These are phyloP conservation scores for Parathielavia appendiculata DNA, from an alignment of 495 filamentous ascomycete species.

Conservation along the genomic window DNA sequence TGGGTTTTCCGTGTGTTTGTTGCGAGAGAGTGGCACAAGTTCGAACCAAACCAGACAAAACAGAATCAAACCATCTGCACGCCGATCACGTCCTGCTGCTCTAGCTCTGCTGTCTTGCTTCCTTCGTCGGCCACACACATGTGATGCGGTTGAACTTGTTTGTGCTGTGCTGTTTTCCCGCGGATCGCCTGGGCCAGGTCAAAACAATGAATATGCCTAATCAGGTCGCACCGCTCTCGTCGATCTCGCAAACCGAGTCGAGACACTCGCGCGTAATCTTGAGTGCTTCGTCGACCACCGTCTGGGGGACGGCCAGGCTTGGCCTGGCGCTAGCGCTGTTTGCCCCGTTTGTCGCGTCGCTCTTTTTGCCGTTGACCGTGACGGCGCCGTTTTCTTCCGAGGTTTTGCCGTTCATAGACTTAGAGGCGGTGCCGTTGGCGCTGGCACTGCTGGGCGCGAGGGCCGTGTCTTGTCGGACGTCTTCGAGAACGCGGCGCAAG, in stretches of 20 bases:
- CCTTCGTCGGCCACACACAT: no score
- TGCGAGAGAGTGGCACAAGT: no score
- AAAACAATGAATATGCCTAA: not conserved
- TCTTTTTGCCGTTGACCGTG: conserved; percentile 21
- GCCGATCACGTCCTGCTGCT: no score
- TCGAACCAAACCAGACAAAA: no score
- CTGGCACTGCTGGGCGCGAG: conserved; percentile 24
- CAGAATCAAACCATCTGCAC: no score
- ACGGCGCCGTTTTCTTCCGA: not conserved
- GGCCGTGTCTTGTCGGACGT: conserved; percentile 47
- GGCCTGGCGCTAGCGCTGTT: conserved; percentile 3
- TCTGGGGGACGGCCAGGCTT: conserved; percentile 45
- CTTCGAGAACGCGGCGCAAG: conserved; percentile 48
- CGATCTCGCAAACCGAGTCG: conserved; percentile 46
- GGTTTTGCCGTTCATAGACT: conserved; percentile 3
- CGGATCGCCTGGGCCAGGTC: not conserved
- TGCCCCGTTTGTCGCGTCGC: conserved; percentile 10
- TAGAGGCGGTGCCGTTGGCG: conserved; percentile 15
- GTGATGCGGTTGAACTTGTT: no score
- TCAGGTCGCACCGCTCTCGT: conserved; percentile 32
- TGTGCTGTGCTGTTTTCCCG: not conserved
- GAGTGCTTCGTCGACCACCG: conserved; percentile 50
- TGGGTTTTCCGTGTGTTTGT: no score
- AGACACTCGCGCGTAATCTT: conserved; percentile 47
- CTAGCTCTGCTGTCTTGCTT: no score